Evolutionary conservation across 2,329 filamentous ascomycete genomes (phyloP), one percentile per base, ranked within the genome.

Genomic region (Colletotrichum tropicale): DNA sequence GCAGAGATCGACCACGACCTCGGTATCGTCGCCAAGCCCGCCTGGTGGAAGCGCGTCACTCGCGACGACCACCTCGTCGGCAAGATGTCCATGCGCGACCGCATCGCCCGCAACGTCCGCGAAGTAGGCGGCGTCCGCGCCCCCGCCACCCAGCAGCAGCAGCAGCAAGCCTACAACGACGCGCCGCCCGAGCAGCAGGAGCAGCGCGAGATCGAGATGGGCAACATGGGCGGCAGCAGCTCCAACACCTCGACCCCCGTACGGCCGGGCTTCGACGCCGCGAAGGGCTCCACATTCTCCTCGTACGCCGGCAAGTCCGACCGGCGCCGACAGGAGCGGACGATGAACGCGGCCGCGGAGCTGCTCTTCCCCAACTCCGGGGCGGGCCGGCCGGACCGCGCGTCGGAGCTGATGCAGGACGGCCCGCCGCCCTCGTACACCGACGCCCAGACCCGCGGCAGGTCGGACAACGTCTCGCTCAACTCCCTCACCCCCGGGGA

Each of bases 1-100:
- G 85, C 86, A 6, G 83, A 86, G 28, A 83, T 89, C 21, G 91
- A 95, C 80, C 87, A 86, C 8, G 91, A 93, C 69, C 87, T 95
- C 12, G 92, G 92, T 67, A 83, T 93, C 68, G 85, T 88, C 12
- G 85, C 87, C 68, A 93, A 92, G 81, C 93, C 93, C 0, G 88
- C 88, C 8, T 95, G 93, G 93, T 95, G 93, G 93, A 86, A 85
- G 21, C 88, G 90, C 56, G 81, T 88, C 58, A 86, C 88, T 58
- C 87, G 87, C 64, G 87, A 90, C 9, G 82, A 86, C 8, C 32
- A 81, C 9, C 77, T 78, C 8, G 82, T 85, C 65, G 80, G 85
- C 32, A 82, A 84, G 70, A 81, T 83, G 71, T 82, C 80, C 65
- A 86, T 91, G 84, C 87, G 88, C 65, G 90, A 91, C 76, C 87